A percentile compares a stretch with the other conserved stretches of the same genome.
Conservation (phyloP, 495 filamentous ascomycete genomes). For the Alectoria sarmentosa region DNA sequence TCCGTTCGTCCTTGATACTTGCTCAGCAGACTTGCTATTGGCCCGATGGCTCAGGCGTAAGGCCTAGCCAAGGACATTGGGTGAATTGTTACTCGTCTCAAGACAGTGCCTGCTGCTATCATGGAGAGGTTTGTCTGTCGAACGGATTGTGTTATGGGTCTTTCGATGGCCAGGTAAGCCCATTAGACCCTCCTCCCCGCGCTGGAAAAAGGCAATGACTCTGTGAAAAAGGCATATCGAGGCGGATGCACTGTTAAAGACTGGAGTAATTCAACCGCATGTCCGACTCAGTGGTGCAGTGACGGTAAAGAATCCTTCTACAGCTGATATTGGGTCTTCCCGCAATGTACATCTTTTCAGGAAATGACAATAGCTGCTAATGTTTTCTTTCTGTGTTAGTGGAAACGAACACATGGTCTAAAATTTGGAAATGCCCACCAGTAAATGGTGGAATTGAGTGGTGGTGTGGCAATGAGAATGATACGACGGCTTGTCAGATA, state of each 20-base stretch:
- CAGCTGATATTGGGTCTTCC: background rate
- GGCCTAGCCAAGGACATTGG: background rate
- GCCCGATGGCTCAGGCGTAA: background rate
- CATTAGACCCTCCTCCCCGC: background rate
- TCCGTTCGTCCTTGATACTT: background rate
- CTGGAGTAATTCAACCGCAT: slow-evolving; percentile 17
- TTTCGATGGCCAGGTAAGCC: background rate
- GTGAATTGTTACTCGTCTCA: slow-evolving; percentile 8
- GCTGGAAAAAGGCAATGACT: background rate
- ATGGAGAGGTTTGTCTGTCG: slow-evolving; percentile 8
- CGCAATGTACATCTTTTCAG: background rate
- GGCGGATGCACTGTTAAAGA: slow-evolving; percentile 17
- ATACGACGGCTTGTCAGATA: background rate
- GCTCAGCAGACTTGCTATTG: slow-evolving; percentile 12
- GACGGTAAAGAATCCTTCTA: slow-evolving; percentile 1
- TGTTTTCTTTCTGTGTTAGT: background rate
- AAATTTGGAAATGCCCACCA: slow-evolving; percentile 3
- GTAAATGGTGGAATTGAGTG: background rate
- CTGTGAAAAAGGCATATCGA: slow-evolving; percentile 9
- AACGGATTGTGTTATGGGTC: slow-evolving; percentile 18
- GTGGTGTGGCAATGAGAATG: background rate
- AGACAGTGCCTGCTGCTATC: slow-evolving; percentile 5
- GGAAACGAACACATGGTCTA: background rate
- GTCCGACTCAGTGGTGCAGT: slow-evolving; percentile 16
- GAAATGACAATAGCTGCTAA: background rate